Conservation (phyloP, 371 early-diverging fungal species). For the Syncephalastrum racemosum region DNA sequence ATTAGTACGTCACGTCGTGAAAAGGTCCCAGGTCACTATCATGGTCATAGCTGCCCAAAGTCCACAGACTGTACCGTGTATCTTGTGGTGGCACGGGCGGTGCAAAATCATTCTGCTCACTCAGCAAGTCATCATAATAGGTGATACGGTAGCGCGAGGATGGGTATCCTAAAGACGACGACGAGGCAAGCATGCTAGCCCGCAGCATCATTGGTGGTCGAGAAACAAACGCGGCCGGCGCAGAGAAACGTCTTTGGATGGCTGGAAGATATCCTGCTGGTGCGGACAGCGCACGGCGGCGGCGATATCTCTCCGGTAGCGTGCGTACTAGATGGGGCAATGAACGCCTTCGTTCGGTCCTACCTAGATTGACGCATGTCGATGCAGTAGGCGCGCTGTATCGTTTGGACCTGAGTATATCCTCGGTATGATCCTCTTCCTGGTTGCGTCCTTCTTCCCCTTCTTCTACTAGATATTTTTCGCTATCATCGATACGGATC, state of each 20-base stretch:
- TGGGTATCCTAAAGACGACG: neutral
- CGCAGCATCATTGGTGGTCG: slow-evolving; percentile 3
- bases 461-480: neutral
- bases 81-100: too few species aligned
- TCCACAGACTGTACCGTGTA: too few species aligned
- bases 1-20: too few species aligned
- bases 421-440: too few species aligned
- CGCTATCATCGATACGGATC: too few species aligned
- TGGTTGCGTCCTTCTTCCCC: neutral
- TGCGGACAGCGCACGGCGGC: too few species aligned
- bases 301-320: neutral
- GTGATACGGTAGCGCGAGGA: slow-evolving; percentile 19
- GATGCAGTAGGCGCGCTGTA: too few species aligned
- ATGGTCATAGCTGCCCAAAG: too few species aligned
- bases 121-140: slow-evolving; percentile 19
- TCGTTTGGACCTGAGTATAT: too few species aligned
- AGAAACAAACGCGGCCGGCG: neutral
- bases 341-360: neutral
- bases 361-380: neutral
- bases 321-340: slow-evolving; percentile 3
- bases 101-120: neutral
- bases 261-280: too few species aligned
- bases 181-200: neutral
- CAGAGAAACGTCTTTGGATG: too few species aligned
- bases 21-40: too few species aligned